Evolutionary conservation across 257 asterid species (phyloP).

Genomic region (Plectranthus barbatus): DNA sequence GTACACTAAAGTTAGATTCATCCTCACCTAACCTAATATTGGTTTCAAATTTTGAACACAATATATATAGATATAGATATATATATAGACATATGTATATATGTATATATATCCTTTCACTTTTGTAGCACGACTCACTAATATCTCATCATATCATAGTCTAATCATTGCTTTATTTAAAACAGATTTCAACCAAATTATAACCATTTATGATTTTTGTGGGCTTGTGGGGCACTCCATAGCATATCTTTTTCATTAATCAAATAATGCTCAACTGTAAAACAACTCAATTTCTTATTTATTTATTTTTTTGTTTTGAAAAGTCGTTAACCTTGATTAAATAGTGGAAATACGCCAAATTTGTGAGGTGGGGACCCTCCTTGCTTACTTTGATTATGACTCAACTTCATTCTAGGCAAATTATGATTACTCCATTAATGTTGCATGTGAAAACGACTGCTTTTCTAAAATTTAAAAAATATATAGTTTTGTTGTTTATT

Average conservation of each 20-base stretch:
- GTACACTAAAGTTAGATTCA: slow-evolving; percentile 23
- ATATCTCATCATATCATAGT: slow-evolving; percentile 31
- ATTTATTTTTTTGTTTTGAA: neutral
- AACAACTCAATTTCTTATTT: neutral
- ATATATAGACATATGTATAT: too few relatives aligned
- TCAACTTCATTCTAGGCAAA: slow-evolving; percentile 12
- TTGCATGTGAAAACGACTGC: neutral
- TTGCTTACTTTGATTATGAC: slow-evolving; percentile 16
- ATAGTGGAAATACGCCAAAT: slow-evolving; percentile 14
- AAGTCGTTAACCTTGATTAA: slow-evolving; percentile 6
- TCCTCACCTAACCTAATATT: slow-evolving; percentile 29
- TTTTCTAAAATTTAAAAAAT: too few relatives aligned
- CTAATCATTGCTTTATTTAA: slow-evolving; percentile 30
- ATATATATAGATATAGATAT: too few relatives aligned
- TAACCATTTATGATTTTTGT: slow-evolving; percentile 11
- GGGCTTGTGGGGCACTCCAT: slow-evolving; percentile 21
- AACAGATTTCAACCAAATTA: slow-evolving; percentile 5
- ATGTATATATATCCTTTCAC: slow-evolving; percentile 11
- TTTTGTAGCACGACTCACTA: slow-evolving; percentile 18
- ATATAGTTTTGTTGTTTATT: too few relatives aligned
- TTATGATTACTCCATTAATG: neutral
- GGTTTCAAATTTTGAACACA: slow-evolving; percentile 65
- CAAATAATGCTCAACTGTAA: slow-evolving; percentile 8
- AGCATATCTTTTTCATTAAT: neutral
- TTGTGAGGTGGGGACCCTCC: slow-evolving; percentile 17